phyloP scores from a whole-genome alignment of 352 stramenopile genomes.

The Phytopythium kandeliae region DNA sequence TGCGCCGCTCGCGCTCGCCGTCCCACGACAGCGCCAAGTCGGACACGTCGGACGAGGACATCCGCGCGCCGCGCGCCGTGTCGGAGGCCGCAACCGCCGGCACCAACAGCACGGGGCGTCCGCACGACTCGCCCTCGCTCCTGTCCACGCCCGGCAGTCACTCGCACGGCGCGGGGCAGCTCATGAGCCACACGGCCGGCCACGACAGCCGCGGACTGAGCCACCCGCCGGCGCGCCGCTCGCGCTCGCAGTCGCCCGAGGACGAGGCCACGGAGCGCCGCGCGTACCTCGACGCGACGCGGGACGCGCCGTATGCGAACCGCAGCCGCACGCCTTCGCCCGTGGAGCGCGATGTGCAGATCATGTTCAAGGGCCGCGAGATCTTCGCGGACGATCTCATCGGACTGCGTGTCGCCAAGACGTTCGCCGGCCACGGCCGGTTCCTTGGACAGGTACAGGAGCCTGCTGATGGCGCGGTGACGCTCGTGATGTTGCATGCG shows the following conservation, averaged over 20 bases:
- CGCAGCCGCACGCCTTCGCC: constrained; percentile 19
- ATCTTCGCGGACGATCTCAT: constrained; percentile 75
- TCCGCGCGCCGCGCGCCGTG: constrained; percentile 4
- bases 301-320: neutral
- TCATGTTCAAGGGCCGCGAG: constrained; percentile 72
- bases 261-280: neutral
- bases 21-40: constrained; percentile 11
- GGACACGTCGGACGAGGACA: constrained; percentile 25
- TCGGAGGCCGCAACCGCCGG: neutral
- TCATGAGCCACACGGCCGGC: neutral
- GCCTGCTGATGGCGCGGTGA: neutral
- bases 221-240: neutral
- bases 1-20: neutral
- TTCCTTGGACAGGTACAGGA: constrained; percentile 69
- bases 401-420: constrained; percentile 78
- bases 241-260: neutral
- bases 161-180: neutral
- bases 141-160: neutral
- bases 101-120: neutral
- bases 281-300: constrained; percentile 8
- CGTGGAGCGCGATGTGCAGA: constrained; percentile 36
- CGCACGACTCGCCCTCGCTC: neutral
- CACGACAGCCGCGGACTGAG: neutral
- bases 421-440: constrained; percentile 67
- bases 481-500: too few relatives aligned